Evolutionary conservation across 331 rosid genomes (phyloP).

Genomic region (Rhamnella rubrinervis): DNA sequence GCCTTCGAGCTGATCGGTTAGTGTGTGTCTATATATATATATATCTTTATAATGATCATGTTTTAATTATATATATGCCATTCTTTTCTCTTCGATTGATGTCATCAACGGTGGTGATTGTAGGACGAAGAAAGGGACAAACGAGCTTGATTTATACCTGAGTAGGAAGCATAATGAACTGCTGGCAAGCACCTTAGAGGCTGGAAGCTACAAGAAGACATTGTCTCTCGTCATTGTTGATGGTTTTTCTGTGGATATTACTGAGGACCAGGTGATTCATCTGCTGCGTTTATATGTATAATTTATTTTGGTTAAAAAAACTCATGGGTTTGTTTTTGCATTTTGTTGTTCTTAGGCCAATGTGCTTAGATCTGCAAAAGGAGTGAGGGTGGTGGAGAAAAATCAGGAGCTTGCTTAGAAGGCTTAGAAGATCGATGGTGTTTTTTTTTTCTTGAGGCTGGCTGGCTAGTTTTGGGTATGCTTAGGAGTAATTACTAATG

Average conservation of each 20-base stretch:
- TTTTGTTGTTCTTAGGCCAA: slow-evolving; percentile 48
- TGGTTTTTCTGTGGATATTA: slow-evolving; percentile 72
- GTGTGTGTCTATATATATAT: slow-evolving; percentile 5
- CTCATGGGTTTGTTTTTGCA: background rate
- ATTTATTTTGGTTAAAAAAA: background rate
- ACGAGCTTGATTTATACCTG: slow-evolving; percentile 69
- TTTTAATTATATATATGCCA: background rate
- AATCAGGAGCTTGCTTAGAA: slow-evolving; percentile 46
- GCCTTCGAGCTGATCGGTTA: slow-evolving; percentile 69
- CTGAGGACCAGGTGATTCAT: slow-evolving; percentile 57
- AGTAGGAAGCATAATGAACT: slow-evolving; percentile 82
- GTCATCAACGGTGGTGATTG: background rate
- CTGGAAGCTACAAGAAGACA: slow-evolving; percentile 69
- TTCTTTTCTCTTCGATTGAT: too few relatives aligned
- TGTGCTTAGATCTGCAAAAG: slow-evolving; percentile 79
- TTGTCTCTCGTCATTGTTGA: slow-evolving; percentile 81
- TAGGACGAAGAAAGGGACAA: slow-evolving; percentile 49
- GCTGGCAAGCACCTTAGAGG: slow-evolving; percentile 52
- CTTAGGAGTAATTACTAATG: slow-evolving; percentile 3
- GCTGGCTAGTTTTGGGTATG: background rate
- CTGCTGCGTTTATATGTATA: background rate
- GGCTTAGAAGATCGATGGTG: background rate
- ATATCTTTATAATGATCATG: background rate
- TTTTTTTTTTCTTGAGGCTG: background rate
- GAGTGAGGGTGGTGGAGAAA: slow-evolving; percentile 91